Conservation (phyloP, 345 rosid species). For the Acer saccharum region DNA sequence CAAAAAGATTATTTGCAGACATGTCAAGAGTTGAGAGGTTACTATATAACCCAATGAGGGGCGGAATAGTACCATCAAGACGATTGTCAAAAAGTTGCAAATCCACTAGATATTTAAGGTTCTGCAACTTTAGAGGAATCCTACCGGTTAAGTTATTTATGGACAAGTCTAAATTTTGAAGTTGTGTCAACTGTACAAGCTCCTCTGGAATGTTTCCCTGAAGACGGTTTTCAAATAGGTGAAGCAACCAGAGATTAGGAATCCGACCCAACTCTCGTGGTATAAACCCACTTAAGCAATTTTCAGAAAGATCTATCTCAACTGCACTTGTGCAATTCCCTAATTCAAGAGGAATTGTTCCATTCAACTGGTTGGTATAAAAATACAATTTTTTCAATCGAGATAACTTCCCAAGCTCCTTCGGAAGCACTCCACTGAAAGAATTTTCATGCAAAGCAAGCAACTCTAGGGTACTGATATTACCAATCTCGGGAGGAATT, state of each 20-base stretch:
- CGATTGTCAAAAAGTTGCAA: conserved; percentile 78
- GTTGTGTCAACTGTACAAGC: conserved; percentile 54
- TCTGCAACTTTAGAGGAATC: conserved; percentile 66
- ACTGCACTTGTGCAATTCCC: conserved; percentile 53
- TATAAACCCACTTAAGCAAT: conserved; percentile 57
- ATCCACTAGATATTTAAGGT: conserved; percentile 50
- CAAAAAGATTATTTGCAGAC: conserved; percentile 61
- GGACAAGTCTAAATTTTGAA: conserved; percentile 75
- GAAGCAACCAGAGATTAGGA: conserved; percentile 54
- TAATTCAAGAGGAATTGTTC: conserved; percentile 67
- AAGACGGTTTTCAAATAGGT: conserved; percentile 72
- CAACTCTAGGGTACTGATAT: conserved; percentile 55
- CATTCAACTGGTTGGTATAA: conserved; percentile 69
- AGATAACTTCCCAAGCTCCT: conserved; percentile 56
- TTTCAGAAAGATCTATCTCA: conserved; percentile 88
- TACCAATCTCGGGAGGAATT: conserved; percentile 66
- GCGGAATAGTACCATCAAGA: conserved; percentile 68
- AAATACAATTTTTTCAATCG: conserved; percentile 58
- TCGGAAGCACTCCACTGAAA: conserved; percentile 60
- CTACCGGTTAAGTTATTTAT: conserved; percentile 64
- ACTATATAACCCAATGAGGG: conserved; percentile 57
- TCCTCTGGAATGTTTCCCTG: conserved; percentile 65
- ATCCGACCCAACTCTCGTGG: conserved; percentile 62
- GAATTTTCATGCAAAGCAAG: conserved; percentile 78
- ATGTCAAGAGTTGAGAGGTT: conserved; percentile 63